Evolutionary conservation across 805 yeast species (phyloP).

Genomic region (Naumovozyma dairenensis): DNA sequence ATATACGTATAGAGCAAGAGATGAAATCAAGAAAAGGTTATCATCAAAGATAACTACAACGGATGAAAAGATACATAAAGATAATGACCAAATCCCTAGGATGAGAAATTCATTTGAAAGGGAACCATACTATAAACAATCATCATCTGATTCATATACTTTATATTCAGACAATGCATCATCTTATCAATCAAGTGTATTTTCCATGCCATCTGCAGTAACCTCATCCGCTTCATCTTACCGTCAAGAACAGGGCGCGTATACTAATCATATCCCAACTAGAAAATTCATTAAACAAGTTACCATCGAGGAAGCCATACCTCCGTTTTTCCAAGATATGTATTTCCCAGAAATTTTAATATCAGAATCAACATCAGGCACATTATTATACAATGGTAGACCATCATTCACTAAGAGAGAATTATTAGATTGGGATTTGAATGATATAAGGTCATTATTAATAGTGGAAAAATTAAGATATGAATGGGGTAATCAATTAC

Average conservation of each 20-base stretch:
- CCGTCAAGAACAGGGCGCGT: background rate
- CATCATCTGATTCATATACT: slow-evolving; percentile 1
- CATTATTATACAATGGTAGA: slow-evolving; percentile 40
- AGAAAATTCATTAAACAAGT: slow-evolving; percentile 6
- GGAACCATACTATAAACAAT: background rate
- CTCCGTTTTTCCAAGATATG: slow-evolving; percentile 38
- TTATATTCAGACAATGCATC: slow-evolving; percentile 1
- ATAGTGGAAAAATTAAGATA: slow-evolving; percentile 38
- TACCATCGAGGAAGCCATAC: slow-evolving; percentile 38
- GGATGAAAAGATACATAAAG: background rate
- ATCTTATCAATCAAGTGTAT: slow-evolving; percentile 8
- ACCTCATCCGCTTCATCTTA: background rate
- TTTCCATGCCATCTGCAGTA: slow-evolving; percentile 3
- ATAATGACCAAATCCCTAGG: background rate
- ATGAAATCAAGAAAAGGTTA: slow-evolving; percentile 21
- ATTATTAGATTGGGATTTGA: slow-evolving; percentile 54
- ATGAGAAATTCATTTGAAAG: background rate
- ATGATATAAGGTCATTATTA: slow-evolving; percentile 51
- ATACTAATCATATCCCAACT: no score
- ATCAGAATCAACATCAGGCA: slow-evolving; percentile 13
- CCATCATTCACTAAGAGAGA: slow-evolving; percentile 49
- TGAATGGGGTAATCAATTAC: slow-evolving; percentile 44
- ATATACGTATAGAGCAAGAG: slow-evolving; percentile 25
- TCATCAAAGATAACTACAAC: slow-evolving; percentile 6
- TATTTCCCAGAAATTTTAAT: slow-evolving; percentile 42